Base-by-base conservation (phyloP, 192 early-diverging fungal species). In the Backusella morwellensis region DNA sequence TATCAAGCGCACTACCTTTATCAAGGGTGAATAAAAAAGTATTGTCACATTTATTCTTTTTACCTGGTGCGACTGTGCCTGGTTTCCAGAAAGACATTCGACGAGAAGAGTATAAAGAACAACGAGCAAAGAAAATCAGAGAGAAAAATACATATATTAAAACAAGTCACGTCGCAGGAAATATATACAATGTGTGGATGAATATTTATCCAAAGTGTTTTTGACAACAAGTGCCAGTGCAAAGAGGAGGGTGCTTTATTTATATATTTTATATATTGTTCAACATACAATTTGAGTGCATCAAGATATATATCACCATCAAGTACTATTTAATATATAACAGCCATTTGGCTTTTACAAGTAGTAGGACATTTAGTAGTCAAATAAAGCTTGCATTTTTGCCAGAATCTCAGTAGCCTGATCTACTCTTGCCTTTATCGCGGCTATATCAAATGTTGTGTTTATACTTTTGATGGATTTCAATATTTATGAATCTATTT, bases 11-110 rank as follows among this genome's bases (percentile, higher is more conserved):
- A 70, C 88, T 91, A 21, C 91, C 90, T 91, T n/a, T 9, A 0
- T 32, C 6, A 35, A 72, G 47, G 19, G 19, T 5, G 35, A 17
- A 26, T 71, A 50, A 17, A 52, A 17, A 36, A 44, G 21, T 4
- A 9, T 56, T 56, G 54, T 26, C 19, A 8, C 23, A 11, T 9
- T 14, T 67, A 0, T 23, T 36, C 11, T 12, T 41, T 68, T 44
- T 86, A 81, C 88, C 88, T 70, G 88, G 88, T 35, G 88, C 88
- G 36, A 88, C 75, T 3, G 88, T 86, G 35, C 88, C 88, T 73
- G 88, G 88, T 81, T 89, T 89, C 88, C 88, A 89, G 68, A 89
- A 89, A 35, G 86, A 79, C 88, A 89, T 89, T 63, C 11, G 12
- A 59, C 19, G 23, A 7, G n/a, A 56, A 23, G n/a, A 59, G 7